Percentiles rank a stretch among this genome's conserved stretches.
Evolutionary conservation across 768 basidiomycete genomes (phyloP).

Genomic region (Pleurotus sapidus): DNA sequence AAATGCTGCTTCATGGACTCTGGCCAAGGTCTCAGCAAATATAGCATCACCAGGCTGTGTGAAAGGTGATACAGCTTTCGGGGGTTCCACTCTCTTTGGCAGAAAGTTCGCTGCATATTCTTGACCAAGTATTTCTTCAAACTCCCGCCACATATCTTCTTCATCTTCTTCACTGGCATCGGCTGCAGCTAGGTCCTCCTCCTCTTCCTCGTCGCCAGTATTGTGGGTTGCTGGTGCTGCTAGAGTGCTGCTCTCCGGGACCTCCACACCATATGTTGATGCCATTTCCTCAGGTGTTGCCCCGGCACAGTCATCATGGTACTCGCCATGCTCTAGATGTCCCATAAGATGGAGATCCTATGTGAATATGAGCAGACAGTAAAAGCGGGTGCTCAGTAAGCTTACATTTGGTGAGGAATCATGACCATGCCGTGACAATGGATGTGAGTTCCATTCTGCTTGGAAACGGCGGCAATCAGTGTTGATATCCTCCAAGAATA

Average conservation of each 20-base stretch:
- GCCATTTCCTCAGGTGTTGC: no score
- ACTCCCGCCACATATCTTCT: neutral
- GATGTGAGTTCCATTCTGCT: conserved; percentile 29
- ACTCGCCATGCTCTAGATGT: conserved; percentile 1
- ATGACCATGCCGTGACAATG: conserved; percentile 15
- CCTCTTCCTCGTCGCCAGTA: neutral
- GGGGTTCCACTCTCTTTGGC: neutral
- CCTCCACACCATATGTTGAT: no score
- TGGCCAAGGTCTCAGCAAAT: neutral
- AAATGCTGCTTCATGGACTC: neutral
- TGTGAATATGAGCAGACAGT: neutral
- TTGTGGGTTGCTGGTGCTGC: neutral
- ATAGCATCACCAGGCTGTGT: neutral
- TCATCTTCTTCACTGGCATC: neutral
- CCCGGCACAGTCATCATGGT: neutral
- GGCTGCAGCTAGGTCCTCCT: neutral
- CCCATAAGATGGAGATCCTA: conserved; percentile 9
- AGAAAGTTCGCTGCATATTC: neutral
- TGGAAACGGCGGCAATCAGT: conserved; percentile 22
- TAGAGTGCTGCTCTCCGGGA: neutral
- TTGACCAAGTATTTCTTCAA: neutral
- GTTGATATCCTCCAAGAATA: conserved; percentile 27
- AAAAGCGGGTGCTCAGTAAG: neutral
- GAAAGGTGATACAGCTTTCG: neutral
- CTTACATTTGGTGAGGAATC: conserved; percentile 8